Conservation (phyloP, 2,329 filamentous ascomycete genomes). For the Monilinia fructicola region DNA sequence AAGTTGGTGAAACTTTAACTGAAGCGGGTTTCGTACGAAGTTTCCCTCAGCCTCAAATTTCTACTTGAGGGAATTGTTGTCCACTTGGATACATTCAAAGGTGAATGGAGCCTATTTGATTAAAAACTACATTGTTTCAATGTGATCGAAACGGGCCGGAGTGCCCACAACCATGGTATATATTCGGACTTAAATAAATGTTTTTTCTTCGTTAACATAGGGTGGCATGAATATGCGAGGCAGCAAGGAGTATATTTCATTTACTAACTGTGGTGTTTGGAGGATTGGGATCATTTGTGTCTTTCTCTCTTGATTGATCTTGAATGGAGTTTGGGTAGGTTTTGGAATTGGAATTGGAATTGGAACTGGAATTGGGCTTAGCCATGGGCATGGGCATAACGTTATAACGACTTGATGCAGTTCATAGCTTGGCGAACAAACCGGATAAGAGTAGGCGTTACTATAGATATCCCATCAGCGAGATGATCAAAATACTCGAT, state of each 20-base stretch:
- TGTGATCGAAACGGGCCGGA: not conserved
- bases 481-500: constrained; percentile 7
- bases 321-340: not conserved
- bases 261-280: constrained; percentile 7
- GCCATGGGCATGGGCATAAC: constrained; percentile 5
- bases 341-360: not conserved
- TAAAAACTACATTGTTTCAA: not conserved
- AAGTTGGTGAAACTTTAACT: constrained; percentile 17
- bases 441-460: constrained; percentile 3
- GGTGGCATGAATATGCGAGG: constrained; percentile 6
- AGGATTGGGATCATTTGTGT: constrained; percentile 1
- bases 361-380: not conserved
- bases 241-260: not conserved
- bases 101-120: not conserved
- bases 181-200: constrained; percentile 3
- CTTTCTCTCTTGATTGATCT: constrained; percentile 5
- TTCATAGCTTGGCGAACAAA: constrained; percentile 3
- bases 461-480: constrained; percentile 16
- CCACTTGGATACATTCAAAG: not conserved
- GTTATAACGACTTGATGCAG: constrained; percentile 8
- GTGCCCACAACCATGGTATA: not conserved
- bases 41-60: constrained; percentile 14
- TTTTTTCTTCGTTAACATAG: constrained; percentile 13
- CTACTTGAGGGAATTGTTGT: not conserved
- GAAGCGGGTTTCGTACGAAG: constrained; percentile 18